phyloP scores from a whole-genome alignment of 2,329 filamentous ascomycete species.

The Cercospora sesami region DNA sequence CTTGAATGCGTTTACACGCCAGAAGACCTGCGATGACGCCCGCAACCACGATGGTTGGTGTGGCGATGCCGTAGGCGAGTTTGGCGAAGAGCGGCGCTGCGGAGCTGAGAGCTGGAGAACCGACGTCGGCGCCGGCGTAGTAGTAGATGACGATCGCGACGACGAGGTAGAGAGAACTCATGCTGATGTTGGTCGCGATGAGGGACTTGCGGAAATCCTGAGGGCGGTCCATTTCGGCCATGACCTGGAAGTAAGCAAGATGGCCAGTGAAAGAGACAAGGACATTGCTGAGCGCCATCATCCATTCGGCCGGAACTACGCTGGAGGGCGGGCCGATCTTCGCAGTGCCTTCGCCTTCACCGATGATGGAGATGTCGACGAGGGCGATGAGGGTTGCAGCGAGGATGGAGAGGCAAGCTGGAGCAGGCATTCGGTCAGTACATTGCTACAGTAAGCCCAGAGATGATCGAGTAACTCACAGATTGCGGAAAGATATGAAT shows the following conservation, averaged over 20 bases:
- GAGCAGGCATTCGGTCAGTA: slow-evolving; percentile 7
- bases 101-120: slow-evolving; percentile 65
- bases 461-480: slow-evolving; percentile 44
- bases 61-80: slow-evolving; percentile 66
- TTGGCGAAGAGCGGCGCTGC: slow-evolving; percentile 58
- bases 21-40: slow-evolving; percentile 71
- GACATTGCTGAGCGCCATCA: slow-evolving; percentile 62
- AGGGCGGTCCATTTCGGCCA: slow-evolving; percentile 64
- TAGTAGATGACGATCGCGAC: slow-evolving; percentile 69
- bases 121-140: slow-evolving; percentile 62
- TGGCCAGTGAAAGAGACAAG: slow-evolving; percentile 66
- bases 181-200: slow-evolving; percentile 59
- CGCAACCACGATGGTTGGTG: slow-evolving; percentile 70
- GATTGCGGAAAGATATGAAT: slow-evolving; percentile 62
- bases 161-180: slow-evolving; percentile 64
- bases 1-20: slow-evolving; percentile 65
- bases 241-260: slow-evolving; percentile 67
- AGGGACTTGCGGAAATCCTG: slow-evolving; percentile 64
- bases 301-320: slow-evolving; percentile 37
- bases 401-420: slow-evolving; percentile 64
- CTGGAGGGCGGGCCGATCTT: slow-evolving; percentile 43
- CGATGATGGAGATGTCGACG: slow-evolving; percentile 46
- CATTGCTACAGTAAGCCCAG: not conserved
- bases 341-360: slow-evolving; percentile 43
- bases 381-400: slow-evolving; percentile 60